Evolutionary conservation across 371 early-diverging fungal genomes (phyloP), one percentile per base, ranked within the genome.

Genomic region (Gilbertella persicaria): DNA sequence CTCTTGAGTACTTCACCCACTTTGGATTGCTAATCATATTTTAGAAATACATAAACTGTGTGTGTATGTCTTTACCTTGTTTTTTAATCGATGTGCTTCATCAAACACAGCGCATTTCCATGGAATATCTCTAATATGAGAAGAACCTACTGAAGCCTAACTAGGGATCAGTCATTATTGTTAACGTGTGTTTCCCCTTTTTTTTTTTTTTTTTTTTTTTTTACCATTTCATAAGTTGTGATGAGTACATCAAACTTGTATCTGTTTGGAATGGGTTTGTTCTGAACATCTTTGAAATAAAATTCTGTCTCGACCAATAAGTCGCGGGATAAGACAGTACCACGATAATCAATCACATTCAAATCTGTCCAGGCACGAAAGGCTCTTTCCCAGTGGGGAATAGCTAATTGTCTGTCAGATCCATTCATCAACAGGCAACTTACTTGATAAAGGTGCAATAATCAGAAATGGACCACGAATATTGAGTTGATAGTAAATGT

Each of bases 61-160:
- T 47, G 14, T 20, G 5, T 14, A 5, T 47, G n/a, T 36, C 5
- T 30, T 19, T 52, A 67, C 68, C 50, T 82, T 85, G 71, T 95
- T 96, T 69, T 99, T 99, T 39, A 99, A 75, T 39, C 94, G 79
- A 72, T 99, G 99, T 1, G 96, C 99, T 71, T 97, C 99, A 71
- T 99, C 99, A 50, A 99, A 86, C 13, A 97, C 90, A 35, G 84
- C 88, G 14, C 85, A 87, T 46, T 86, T 73, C 93, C 94, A 98
- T 3, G 82, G 73, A 50, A 97, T 82, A 28, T 90, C 83, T 36
- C 83, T 77, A 24, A 97, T 69, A 49, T 90, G 87, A 3, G 88
- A 66, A 5, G 82, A 73, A 21, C 87, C 85, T 14, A 77, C 74
- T 7, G 69, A 66, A 35, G 73, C 64, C 39, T 46, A 24, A 17